Evolutionary conservation across 2,329 filamentous ascomycete species (phyloP).

Genomic region (Monosporascus sp.): DNA sequence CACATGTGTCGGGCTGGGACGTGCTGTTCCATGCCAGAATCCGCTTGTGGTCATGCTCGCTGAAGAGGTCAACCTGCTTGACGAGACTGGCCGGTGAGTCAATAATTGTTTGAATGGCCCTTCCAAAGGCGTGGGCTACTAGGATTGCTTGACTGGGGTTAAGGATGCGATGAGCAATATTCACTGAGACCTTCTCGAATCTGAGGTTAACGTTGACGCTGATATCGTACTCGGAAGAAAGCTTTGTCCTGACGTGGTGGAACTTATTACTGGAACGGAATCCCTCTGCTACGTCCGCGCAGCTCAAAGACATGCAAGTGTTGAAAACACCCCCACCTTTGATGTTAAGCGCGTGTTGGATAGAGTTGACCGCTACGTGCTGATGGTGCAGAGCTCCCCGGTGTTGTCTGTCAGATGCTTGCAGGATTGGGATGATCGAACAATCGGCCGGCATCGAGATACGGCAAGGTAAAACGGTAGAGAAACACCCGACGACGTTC

Average conservation of each 20-base stretch:
- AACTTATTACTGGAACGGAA: conserved; percentile 28
- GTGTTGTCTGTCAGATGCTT: conserved; percentile 19
- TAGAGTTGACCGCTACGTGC: conserved; percentile 38
- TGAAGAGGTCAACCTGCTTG: conserved; percentile 47
- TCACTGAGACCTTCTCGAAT: conserved; percentile 35
- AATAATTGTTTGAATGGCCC: conserved; percentile 43
- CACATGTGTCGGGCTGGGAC: conserved; percentile 33
- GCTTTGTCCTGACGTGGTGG: conserved; percentile 32
- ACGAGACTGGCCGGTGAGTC: conserved; percentile 35
- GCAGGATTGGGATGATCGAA: conserved; percentile 19
- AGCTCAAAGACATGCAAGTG: conserved; percentile 44
- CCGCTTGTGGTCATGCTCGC: conserved; percentile 48
- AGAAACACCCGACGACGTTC: conserved; percentile 42
- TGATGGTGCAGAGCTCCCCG: conserved; percentile 33
- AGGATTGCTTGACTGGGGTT: conserved; percentile 39
- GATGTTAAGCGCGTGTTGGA: conserved; percentile 41
- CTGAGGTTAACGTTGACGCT: conserved; percentile 40
- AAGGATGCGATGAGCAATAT: conserved; percentile 40
- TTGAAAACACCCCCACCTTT: conserved; percentile 42
- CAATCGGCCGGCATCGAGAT: conserved; percentile 13
- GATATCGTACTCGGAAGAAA: conserved; percentile 42
- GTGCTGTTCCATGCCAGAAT: conserved; percentile 48
- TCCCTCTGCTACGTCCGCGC: conserved; percentile 24
- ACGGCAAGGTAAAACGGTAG: conserved; percentile 20
- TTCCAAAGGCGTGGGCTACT: conserved; percentile 48